Evolutionary conservation across 495 filamentous ascomycete species (phyloP), one percentile per base, ranked within the genome.

Genomic region (Astrothelium macrocarpum): DNA sequence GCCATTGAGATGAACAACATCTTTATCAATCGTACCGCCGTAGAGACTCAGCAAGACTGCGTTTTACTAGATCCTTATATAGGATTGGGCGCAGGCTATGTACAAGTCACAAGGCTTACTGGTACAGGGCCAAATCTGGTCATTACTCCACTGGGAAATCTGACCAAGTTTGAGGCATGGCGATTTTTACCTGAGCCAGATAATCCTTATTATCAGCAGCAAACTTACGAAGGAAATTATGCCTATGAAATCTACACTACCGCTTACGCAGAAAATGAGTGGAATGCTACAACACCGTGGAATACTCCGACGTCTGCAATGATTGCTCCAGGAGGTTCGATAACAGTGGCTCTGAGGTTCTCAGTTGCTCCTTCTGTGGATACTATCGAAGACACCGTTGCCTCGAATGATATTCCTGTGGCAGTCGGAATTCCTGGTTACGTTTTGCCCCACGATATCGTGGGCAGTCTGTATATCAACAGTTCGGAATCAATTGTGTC

Each of bases 1-100:
- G 80, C 81, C 0, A 74, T 79, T 53, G 78, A 80, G 67, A 80
- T 81, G 73, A 82, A 82, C 68, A 84, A 77, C 67, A 81, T 82
- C 63, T 84, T 84, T 67, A 80, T 76, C n/a, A 75, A 74, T 53
- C 75, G 79, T 11, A 70, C 72, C 1, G 74, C 78, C 0, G 70
- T 65, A 11, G 73, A 79, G 5, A 79, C 75, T 9, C 56, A 23
- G 29, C 73, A 76, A 46, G 68, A 61, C 2, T 66, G 65, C 32
- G 53, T 53, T 53, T 36, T 63, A n/a, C 32, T 66, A 20, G 81
- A 83, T 60, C 81, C 81, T 1, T 81, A 80, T 62, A 75, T 83
- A 53, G 81, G 80, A 18, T 72, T 82, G 67, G 72, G 80, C 60
- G 81, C 77, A 0, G 81, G 80, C 7, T 81, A 80, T 65, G 69